Base-by-base conservation (phyloP, 345 rosid species). In the Sonneratia alba region DNA sequence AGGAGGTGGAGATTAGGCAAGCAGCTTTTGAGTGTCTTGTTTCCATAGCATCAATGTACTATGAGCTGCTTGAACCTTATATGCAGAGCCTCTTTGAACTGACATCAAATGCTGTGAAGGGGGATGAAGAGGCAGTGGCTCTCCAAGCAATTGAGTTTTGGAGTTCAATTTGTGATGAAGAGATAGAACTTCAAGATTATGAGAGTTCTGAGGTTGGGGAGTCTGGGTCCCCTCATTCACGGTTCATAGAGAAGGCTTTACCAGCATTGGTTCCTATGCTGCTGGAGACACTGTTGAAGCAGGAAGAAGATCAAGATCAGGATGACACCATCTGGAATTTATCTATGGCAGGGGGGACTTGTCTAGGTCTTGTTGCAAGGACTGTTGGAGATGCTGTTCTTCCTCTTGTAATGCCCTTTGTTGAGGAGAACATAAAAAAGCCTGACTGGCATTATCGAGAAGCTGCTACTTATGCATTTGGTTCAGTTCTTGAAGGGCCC, bases 331-430 rank as follows among this genome's bases (percentile, higher is more conserved):
- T 78, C 67, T 95, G 99, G 98, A 90, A 92, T 77, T 81, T 95
- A 69, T 85, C 99, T 16, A 95, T 95, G 99, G 97, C 99, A 22
- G 97, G 99, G 10, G 99, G 97, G 63, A 95, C 99, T 6, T 95
- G 99, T 79, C 86, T 95, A 12, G 95, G 96, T 61, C 97, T 95
- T 76, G 96, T 92, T 80, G 85, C 97, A 55, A 86, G 97, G 81
- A 90, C 99, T 1, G 99, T 95, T 79, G 99, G 97, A 61, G 89
- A 92, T 80, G 86, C 83, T 66, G 78, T 92, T 66, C 92, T 95
- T 72, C 91, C 93, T 68, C 91, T 94, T 68, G 99, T 92, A 66
- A 89, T 90, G 93, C 97, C 97, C 57, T 95, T 92, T 71, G 93
- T 92, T 68, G 96, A 95, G 81, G 76, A 76, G 36, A 89, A 92